Base-by-base conservation (phyloP, 352 stramenopile genomes). In the Pythium phragmiticola region DNA sequence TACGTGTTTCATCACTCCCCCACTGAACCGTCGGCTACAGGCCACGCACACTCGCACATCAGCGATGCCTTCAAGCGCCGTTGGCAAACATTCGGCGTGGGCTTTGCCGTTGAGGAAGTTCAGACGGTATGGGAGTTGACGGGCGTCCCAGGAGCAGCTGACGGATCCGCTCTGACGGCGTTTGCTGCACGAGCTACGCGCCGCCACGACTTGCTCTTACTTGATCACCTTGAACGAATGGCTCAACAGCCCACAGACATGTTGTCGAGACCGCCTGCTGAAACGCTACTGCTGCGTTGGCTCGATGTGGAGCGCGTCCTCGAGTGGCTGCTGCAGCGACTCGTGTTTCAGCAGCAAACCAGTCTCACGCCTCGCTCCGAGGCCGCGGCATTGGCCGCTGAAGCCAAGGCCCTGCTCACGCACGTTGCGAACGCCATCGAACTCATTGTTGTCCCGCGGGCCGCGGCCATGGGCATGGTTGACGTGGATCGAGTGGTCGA, bases 1-100 rank as follows among this genome's bases (percentile, higher is more conserved):
- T 87, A 82, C 30, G 21, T 63, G 16, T 80, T 85, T 61, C 72
- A 80, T 21, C 33, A 76, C 46, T 41, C 65, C 26, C 60, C 68
- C 16, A 72, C 65, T 6, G 66, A 61, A 8, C n/a, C 7, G 14
- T 19, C 37, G 6, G 5, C 12, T 3, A 28, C 42, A 4, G n/a
- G 21, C 23, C 42, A 42, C n/a, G 55, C 26, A 43, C 34, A 0
- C 7, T 51, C 14, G 34, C 36, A 16, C 43, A 34, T 77, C 1
- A 65, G 69, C 17, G 53, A 63, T 19, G 46, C 73, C 28, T 1
- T 66, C 13, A 59, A 42, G 6, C 74, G 70, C 60, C 71, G 69
- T 30, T 26, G 84, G 16, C 39, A 45, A 26, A 43, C 41, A 0
- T 60, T 63, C 41, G 46, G 42, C 11, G 56, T 63, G n/a, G 49